Conservation (phyloP, 2,329 filamentous ascomycete genomes). For the Apiospora koreana region DNA sequence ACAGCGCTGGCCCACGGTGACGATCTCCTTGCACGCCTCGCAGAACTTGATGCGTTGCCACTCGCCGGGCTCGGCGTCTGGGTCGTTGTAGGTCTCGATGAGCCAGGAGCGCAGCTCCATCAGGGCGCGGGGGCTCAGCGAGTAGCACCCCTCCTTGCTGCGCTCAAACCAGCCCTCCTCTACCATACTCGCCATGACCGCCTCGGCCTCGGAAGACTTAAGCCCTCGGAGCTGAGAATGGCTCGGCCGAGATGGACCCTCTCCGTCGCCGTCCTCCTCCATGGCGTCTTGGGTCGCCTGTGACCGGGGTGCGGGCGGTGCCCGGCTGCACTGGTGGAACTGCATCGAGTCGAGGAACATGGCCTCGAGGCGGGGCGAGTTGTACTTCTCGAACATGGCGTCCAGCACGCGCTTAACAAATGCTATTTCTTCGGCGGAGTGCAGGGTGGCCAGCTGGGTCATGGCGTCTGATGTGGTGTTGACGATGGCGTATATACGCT, state of each 20-base stretch:
- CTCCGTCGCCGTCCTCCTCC: slow-evolving; percentile 25
- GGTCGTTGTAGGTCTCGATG: slow-evolving; percentile 85
- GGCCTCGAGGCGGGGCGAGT: slow-evolving; percentile 76
- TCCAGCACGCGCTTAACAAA: slow-evolving; percentile 89
- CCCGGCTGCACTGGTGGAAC: slow-evolving; percentile 68
- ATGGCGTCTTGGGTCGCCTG: slow-evolving; percentile 27
- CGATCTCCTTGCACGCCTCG: slow-evolving; percentile 83
- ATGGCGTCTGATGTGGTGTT: slow-evolving; percentile 85
- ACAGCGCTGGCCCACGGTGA: slow-evolving; percentile 83
- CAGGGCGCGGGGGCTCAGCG: slow-evolving; percentile 73
- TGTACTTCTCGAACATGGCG: slow-evolving; percentile 88
- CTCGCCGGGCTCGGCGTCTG: slow-evolving; percentile 57
- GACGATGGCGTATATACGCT: slow-evolving; percentile 78
- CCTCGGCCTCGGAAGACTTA: slow-evolving; percentile 77
- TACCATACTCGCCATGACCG: slow-evolving; percentile 67
- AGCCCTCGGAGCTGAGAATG: slow-evolving; percentile 54
- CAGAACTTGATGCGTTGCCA: slow-evolving; percentile 83
- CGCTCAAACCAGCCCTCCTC: slow-evolving; percentile 84
- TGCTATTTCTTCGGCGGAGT: slow-evolving; percentile 79
- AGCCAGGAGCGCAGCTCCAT: slow-evolving; percentile 87
- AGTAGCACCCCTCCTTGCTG: slow-evolving; percentile 71
- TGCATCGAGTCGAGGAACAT: slow-evolving; percentile 82
- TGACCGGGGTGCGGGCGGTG: slow-evolving; percentile 30
- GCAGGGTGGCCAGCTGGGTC: slow-evolving; percentile 84
- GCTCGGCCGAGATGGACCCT: slow-evolving; percentile 32